Conservation (phyloP, 2,329 filamentous ascomycete species). For the Colletotrichum trifolii region DNA sequence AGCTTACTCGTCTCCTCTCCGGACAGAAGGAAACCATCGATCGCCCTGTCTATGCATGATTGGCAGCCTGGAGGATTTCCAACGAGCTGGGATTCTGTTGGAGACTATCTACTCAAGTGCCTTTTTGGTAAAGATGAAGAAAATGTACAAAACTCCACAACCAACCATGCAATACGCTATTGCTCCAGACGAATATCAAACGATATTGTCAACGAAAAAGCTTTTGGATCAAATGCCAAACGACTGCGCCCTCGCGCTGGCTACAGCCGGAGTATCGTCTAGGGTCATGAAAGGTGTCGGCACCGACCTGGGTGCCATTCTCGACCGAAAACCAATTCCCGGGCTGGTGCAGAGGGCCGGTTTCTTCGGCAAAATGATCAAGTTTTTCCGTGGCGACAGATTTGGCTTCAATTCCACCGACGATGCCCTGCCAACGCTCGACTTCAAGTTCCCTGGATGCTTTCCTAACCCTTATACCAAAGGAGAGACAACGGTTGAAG, state of each 20-base stretch:
- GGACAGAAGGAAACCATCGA: slow-evolving; percentile 6
- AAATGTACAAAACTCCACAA: slow-evolving; percentile 14
- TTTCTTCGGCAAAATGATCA: slow-evolving; percentile 32
- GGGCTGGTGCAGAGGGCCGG: slow-evolving; percentile 28
- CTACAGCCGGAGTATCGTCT: slow-evolving; percentile 16
- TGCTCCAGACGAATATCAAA: slow-evolving; percentile 19
- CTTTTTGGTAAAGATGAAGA: slow-evolving; percentile 22
- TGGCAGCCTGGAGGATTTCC: slow-evolving; percentile 6
- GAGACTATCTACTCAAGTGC: slow-evolving; percentile 32
- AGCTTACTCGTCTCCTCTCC: slow-evolving; percentile 3
- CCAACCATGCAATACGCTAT: slow-evolving; percentile 25
- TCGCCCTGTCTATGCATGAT: slow-evolving; percentile 9
- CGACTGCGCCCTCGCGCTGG: slow-evolving; percentile 12
- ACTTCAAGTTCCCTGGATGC: slow-evolving; percentile 27
- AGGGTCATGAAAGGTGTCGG: slow-evolving; percentile 25
- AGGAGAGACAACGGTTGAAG: slow-evolving; percentile 1
- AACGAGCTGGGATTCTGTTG: slow-evolving; percentile 21
- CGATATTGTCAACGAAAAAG: slow-evolving; percentile 7
- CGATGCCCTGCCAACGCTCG: background rate
- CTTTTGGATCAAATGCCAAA: slow-evolving; percentile 26
- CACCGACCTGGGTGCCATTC: slow-evolving; percentile 27
- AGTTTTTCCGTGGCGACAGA: slow-evolving; percentile 26
- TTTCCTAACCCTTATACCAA: slow-evolving; percentile 20
- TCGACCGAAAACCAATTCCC: slow-evolving; percentile 22
- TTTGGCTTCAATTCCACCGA: slow-evolving; percentile 22